Conservation (phyloP, 306 rosid genomes). For the Mimosa pudica region DNA sequence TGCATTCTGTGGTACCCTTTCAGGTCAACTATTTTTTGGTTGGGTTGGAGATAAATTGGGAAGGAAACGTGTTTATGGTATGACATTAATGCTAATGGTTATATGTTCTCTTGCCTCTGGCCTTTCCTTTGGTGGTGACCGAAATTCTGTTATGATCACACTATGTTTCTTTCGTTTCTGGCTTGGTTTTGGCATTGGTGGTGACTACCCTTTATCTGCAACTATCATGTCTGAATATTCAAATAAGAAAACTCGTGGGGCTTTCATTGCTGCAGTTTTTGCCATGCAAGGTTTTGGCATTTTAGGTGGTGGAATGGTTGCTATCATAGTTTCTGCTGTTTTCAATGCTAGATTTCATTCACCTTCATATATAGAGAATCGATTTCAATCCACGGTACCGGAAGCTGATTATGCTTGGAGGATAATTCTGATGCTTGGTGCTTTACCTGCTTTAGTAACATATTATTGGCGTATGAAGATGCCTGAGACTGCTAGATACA, state of each 20-base stretch:
- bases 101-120: conserved; percentile 75
- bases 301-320: conserved; percentile 75
- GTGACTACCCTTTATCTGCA: conserved; percentile 94
- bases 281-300: conserved; percentile 98
- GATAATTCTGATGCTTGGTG: conserved; percentile 76
- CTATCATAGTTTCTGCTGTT: conserved; percentile 60
- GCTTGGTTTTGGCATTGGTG: conserved; percentile 94
- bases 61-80: conserved; percentile 77
- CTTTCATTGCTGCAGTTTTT: conserved; percentile 89
- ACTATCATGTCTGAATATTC: conserved; percentile 96
- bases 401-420: conserved; percentile 88
- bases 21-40: conserved; percentile 90
- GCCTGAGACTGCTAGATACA: conserved; percentile 95
- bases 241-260: conserved; percentile 81
- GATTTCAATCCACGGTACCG: conserved; percentile 53
- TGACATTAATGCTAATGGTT: conserved; percentile 91
- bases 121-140: conserved; percentile 63
- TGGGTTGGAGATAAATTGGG: conserved; percentile 97
- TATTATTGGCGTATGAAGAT: conserved; percentile 84
- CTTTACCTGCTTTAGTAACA: conserved; percentile 78
- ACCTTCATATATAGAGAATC: conserved; percentile 47
- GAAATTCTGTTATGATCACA: conserved; percentile 64
- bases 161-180: conserved; percentile 87
- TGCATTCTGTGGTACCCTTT: conserved; percentile 79
- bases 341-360: conserved; percentile 57